Conservation (phyloP, 345 rosid genomes). For the Eutrema heterophyllum region DNA sequence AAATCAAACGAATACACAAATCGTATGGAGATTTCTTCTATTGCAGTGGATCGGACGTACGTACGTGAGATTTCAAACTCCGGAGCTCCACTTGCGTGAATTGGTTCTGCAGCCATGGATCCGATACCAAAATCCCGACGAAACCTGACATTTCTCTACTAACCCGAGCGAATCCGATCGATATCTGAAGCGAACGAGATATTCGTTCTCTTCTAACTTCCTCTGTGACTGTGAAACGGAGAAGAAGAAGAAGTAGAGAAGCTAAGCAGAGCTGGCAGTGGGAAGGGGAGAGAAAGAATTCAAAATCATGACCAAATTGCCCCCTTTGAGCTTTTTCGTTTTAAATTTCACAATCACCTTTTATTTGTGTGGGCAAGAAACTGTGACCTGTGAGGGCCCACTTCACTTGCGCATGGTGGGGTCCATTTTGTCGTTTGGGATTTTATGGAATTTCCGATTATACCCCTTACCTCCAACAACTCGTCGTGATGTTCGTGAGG, state of each 20-base stretch:
- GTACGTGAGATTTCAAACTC: slow-evolving; percentile 86
- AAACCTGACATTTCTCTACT: slow-evolving; percentile 61
- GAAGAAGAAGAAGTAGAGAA: slow-evolving; percentile 25
- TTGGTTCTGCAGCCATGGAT: slow-evolving; percentile 97
- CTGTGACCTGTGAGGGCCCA: slow-evolving; percentile 35
- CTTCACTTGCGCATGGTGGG: slow-evolving; percentile 5
- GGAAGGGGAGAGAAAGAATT: slow-evolving; percentile 31
- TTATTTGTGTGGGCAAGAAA: slow-evolving; percentile 16
- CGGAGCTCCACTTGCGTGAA: slow-evolving; percentile 99
- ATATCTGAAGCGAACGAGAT: background rate
- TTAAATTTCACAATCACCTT: slow-evolving; percentile 23
- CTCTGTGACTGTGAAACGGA: background rate
- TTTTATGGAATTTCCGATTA: slow-evolving; percentile 17
- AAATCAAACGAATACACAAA: background rate
- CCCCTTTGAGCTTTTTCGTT: slow-evolving; percentile 30
- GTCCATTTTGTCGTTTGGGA: slow-evolving; percentile 21
- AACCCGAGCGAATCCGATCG: background rate
- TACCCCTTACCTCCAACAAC: background rate
- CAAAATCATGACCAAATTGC: slow-evolving; percentile 41
- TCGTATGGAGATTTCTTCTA: background rate
- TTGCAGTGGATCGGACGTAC: slow-evolving; percentile 26
- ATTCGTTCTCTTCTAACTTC: background rate
- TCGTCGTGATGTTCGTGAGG: background rate
- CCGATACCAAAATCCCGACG: slow-evolving; percentile 88
- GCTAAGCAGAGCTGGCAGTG: slow-evolving; percentile 49